Base-by-base conservation (phyloP, 2,329 filamentous ascomycete genomes). In the Colletotrichum magnum region DNA sequence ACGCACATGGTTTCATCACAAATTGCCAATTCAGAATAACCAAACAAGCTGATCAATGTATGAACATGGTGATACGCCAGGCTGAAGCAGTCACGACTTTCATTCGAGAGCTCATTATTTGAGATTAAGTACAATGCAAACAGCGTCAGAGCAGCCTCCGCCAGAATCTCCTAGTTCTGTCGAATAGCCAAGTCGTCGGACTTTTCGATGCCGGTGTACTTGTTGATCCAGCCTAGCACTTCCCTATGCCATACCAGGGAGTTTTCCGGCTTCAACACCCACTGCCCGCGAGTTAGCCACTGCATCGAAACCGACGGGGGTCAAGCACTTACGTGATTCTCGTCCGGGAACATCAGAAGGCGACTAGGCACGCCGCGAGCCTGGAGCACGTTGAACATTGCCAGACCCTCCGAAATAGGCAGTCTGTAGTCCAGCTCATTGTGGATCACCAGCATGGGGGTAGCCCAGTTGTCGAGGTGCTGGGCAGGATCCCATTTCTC, bases 181-280 rank as follows among this genome's bases (percentile, higher is more conserved):
- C 67, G 59, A 15, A 69, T 41, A n/a, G 56, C 45, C 43, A 69
- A 26, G 4, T 63, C 64, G 16, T 54, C 69, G 6, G 57, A 62
- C 21, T 67, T 75, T 24, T 79, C 76, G 18, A 89, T 75, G 0
- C 86, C 86, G 26, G 85, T 85, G 73, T 88, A 89, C 75, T 89
- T 87, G 74, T 91, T 91, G 72, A 91, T 90, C 90, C 93, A 98
- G 64, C 89, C 89, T 36, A 98, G 77, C 16, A 98, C 94, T 67
- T 94, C 93, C 64, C 88, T 88, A 76, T 98, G 94, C 96, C 96
- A 98, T 21, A 97, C 87, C 18, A 98, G 83, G 4, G 91, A 93
- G 79, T 98, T 98, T 81, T 98, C 95, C 0, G 92, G 93, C 78
- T 97, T 97, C 62, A 97, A 77, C 4, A 98, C 94, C 94, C 94